Evolutionary conservation across 257 asterid genomes (phyloP).

Genomic region (Gentiana macrophylla): DNA sequence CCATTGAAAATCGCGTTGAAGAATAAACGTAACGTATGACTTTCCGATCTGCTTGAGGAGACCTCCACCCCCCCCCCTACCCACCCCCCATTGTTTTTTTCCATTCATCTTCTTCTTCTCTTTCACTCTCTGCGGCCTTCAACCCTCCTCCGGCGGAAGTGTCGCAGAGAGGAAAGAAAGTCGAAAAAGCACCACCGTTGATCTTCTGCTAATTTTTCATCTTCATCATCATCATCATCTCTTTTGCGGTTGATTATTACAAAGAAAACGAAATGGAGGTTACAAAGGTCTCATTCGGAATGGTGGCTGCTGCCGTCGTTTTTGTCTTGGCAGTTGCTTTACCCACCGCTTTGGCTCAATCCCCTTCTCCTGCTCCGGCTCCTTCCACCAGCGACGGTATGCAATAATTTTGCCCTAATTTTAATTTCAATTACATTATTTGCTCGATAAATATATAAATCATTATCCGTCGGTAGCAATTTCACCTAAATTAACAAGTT

Average conservation of each 20-base stretch:
- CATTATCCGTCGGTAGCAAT: too few relatives aligned
- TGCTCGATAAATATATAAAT: neutral
- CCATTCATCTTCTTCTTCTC: neutral
- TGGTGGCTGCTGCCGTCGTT: conserved; percentile 5
- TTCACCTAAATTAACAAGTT: too few relatives aligned
- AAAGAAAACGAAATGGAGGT: conserved; percentile 17
- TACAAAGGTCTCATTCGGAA: conserved; percentile 5
- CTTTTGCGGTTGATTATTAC: neutral
- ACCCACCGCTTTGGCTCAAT: conserved; percentile 10
- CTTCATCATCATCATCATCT: too few relatives aligned
- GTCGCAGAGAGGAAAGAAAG: conserved; percentile 4
- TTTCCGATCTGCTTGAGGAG: neutral
- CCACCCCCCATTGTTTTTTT: neutral
- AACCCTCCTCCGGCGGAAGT: neutral
- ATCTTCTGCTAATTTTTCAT: neutral
- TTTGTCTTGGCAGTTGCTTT: conserved; percentile 13
- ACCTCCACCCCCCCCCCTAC: neutral
- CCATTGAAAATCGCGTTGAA: neutral
- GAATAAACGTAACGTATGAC: neutral
- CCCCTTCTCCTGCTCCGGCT: conserved; percentile 12
- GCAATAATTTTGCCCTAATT: too few relatives aligned
- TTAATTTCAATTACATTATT: neutral
- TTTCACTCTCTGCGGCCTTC: conserved; percentile 6
- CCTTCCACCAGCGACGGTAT: conserved; percentile 23
- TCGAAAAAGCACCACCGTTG: neutral